Evolutionary conservation across 495 filamentous ascomycete species (phyloP).

Genomic region (Aspergillus cavernicola): DNA sequence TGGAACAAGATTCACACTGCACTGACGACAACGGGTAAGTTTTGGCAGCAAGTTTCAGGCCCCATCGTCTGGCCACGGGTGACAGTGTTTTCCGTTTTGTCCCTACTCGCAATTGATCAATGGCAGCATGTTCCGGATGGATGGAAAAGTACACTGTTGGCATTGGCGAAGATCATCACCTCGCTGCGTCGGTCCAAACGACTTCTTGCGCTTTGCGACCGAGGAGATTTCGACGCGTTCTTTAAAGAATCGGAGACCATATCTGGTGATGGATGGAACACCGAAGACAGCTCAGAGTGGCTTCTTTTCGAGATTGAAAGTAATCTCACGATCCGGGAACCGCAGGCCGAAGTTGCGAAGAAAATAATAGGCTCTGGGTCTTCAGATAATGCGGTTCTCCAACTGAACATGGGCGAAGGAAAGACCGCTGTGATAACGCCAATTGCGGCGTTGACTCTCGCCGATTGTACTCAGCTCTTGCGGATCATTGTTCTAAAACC

Average conservation of each 20-base stretch:
- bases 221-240: not conserved
- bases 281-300: constrained; percentile 49
- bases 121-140: constrained; percentile 4
- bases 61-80: not conserved
- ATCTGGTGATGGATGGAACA: constrained; percentile 52
- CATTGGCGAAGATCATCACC: constrained; percentile 2
- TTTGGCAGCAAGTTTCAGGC: too few relatives aligned
- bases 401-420: constrained; percentile 75
- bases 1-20: too few relatives aligned
- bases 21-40: too few relatives aligned
- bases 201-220: constrained; percentile 5
- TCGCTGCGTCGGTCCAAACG: constrained; percentile 5
- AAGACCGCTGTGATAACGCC: constrained; percentile 71
- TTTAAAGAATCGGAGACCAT: constrained; percentile 26
- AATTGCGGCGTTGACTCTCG: constrained; percentile 53
- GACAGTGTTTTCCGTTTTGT: not conserved
- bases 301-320: constrained; percentile 63
- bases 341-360: constrained; percentile 54
- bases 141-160: not conserved
- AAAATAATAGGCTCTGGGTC: constrained; percentile 52
- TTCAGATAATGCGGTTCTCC: constrained; percentile 52
- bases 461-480: constrained; percentile 48
- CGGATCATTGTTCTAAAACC: constrained; percentile 62
- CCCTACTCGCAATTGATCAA: not conserved
- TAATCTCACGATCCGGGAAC: constrained; percentile 56